Conservation (phyloP, 1,139 yeast species). For the Magnusiomyces suaveolens region DNA sequence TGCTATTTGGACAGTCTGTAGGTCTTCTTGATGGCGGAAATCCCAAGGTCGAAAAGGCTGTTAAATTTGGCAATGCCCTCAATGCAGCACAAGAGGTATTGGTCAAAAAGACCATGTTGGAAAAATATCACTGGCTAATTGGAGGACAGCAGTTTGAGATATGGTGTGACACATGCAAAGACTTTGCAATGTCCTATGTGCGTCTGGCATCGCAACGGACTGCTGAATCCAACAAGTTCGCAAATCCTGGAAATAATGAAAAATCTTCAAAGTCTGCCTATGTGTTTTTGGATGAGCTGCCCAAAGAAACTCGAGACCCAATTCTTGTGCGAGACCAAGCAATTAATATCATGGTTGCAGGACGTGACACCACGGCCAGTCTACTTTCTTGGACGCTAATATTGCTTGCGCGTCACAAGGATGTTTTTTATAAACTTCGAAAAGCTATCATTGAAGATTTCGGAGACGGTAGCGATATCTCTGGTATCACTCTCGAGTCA, state of each 20-base stretch:
- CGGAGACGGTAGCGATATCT: constrained; percentile 15
- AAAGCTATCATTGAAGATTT: constrained; percentile 31
- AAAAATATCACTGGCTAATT: constrained; percentile 33
- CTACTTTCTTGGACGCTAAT: constrained; percentile 41
- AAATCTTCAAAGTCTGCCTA: too few relatives aligned
- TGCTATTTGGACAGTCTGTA: constrained; percentile 46
- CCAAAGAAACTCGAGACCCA: constrained; percentile 43
- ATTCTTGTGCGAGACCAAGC: constrained; percentile 43
- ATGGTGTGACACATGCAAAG: constrained; percentile 22
- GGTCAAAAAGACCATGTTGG: constrained; percentile 34
- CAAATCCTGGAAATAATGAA: constrained; percentile 10
- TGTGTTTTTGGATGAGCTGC: constrained; percentile 44
- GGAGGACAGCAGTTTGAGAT: constrained; percentile 28
- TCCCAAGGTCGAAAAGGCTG: constrained; percentile 15
- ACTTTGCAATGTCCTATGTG: constrained; percentile 29
- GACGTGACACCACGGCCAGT: constrained; percentile 52
- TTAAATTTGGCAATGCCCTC: constrained; percentile 40
- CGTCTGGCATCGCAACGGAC: constrained; percentile 19
- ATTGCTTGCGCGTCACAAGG: constrained; percentile 40
- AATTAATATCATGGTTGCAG: constrained; percentile 45
- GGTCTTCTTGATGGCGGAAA: constrained; percentile 29
- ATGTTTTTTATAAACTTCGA: constrained; percentile 35
- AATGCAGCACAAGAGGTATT: constrained; percentile 37
- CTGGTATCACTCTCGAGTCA: constrained; percentile 37
- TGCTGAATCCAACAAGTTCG: constrained; percentile 17